Conservation (phyloP, 495 filamentous ascomycete species). For the Cryomyces minteri region DNA sequence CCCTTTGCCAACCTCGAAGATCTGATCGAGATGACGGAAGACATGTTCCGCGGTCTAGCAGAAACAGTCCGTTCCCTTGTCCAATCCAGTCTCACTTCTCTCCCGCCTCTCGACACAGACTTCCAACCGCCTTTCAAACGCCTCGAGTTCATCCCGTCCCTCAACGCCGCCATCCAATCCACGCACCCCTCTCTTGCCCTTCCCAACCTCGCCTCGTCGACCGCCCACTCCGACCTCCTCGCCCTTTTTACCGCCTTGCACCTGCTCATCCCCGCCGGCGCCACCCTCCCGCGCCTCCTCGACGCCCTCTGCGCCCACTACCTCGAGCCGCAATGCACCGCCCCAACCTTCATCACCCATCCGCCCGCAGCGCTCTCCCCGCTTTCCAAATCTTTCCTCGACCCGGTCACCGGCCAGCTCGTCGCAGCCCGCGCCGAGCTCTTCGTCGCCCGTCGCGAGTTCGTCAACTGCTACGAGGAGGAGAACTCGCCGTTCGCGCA, state of each 20-base stretch:
- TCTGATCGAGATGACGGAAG: slow-evolving; percentile 56
- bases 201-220: slow-evolving; percentile 40
- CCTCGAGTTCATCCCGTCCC: slow-evolving; percentile 65
- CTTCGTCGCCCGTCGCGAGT: slow-evolving; percentile 60
- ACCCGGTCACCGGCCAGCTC: slow-evolving; percentile 40
- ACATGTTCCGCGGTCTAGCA: slow-evolving; percentile 22
- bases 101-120: slow-evolving; percentile 31
- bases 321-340: slow-evolving; percentile 50
- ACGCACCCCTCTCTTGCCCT: slow-evolving; percentile 25
- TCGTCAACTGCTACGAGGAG: slow-evolving; percentile 94
- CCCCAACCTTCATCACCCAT: slow-evolving; percentile 78
- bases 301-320: slow-evolving; percentile 62
- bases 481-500: slow-evolving; percentile 88
- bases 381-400: slow-evolving; percentile 66
- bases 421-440: slow-evolving; percentile 75
- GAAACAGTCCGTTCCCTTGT: slow-evolving; percentile 27
- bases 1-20: slow-evolving; percentile 63
- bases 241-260: slow-evolving; percentile 36
- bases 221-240: slow-evolving; percentile 36
- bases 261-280: slow-evolving; percentile 29
- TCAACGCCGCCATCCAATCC: slow-evolving; percentile 41
- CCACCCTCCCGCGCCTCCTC: slow-evolving; percentile 62
- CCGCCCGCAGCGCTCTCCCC: slow-evolving; percentile 86
- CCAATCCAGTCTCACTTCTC: slow-evolving; percentile 24
- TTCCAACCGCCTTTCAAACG: slow-evolving; percentile 44